Base-by-base conservation (phyloP, 2,329 filamentous ascomycete genomes). In the Fusarium musae region DNA sequence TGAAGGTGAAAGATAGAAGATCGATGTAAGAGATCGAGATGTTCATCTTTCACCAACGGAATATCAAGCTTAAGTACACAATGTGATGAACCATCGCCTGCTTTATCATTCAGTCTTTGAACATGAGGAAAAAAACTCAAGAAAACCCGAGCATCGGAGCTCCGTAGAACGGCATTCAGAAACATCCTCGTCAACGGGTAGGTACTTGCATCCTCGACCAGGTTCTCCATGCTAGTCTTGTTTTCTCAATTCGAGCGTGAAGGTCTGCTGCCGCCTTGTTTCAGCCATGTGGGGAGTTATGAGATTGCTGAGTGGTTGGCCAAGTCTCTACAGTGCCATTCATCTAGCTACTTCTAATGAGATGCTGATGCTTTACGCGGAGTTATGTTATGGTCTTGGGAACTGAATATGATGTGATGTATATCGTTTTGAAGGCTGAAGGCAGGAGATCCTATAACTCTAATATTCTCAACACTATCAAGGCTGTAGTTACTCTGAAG, bases 281-380 rank as follows among this genome's bases (percentile, higher is more conserved):
- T 44, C 42, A 44, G 42, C 42, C 42, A 16, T 1, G 42, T 26
- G 42, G 42, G 42, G n/a, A 21, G 17, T 17, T 36, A 12, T 17
- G n/a, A 10, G 10, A 11, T 12, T 26, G 15, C 42, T 44, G 6
- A 17, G 42, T 44, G 42, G n/a, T 17, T 17, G 42, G 42, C 16
- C 9, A 11, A 44, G 42, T 44, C 12, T 23, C n/a, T 43, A 43
- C 42, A 43, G 42, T 43, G n/a, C n/a, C 16, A 44, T 17, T 44
- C 42, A 23, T 8, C 9, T 8, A 16, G 16, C n/a, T 36, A 17
- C 42, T n/a, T 17, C 5, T 12, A 10, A 17, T 26, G n/a, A 5
- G 42, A 3, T 44, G 5, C 0, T 5, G 6, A 8, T 26, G n/a
- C n/a, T 44, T 17, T 6, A 1, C 10, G 16, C 0, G 1, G 3